A percentile compares a stretch with the other conserved stretches of the same genome.
Evolutionary conservation across 352 stramenopile species (phyloP).

Genomic region (Phytophthora pisi): DNA sequence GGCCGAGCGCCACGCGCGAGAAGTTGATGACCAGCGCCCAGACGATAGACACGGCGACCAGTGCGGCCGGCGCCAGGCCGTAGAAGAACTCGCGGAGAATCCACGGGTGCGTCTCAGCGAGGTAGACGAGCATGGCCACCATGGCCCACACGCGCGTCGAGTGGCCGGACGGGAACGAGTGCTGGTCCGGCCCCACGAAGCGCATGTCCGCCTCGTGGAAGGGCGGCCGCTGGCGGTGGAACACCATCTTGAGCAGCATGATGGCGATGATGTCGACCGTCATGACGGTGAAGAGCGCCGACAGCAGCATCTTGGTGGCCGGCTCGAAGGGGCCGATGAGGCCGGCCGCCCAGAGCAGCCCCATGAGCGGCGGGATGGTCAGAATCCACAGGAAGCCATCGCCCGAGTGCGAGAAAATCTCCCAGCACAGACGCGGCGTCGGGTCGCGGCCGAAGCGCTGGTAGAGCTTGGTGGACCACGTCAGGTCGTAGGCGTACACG

Average conservation of each 20-base stretch:
- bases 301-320: slow-evolving; percentile 46
- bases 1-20: slow-evolving; percentile 78
- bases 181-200: slow-evolving; percentile 84
- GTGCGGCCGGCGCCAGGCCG: slow-evolving; percentile 38
- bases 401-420: slow-evolving; percentile 81
- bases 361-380: slow-evolving; percentile 47
- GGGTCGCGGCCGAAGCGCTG: slow-evolving; percentile 62
- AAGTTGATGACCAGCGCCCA: slow-evolving; percentile 81
- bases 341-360: slow-evolving; percentile 39
- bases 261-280: slow-evolving; percentile 79
- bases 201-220: slow-evolving; percentile 75
- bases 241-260: slow-evolving; percentile 77
- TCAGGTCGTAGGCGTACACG: slow-evolving; percentile 80
- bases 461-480: slow-evolving; percentile 70
- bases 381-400: slow-evolving; percentile 82
- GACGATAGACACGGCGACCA: slow-evolving; percentile 48
- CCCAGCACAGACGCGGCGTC: slow-evolving; percentile 60
- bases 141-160: slow-evolving; percentile 79
- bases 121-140: slow-evolving; percentile 64
- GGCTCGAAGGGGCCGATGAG: slow-evolving; percentile 39
- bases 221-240: slow-evolving; percentile 74
- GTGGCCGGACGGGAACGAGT: slow-evolving; percentile 88
- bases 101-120: slow-evolving; percentile 53
- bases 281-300: slow-evolving; percentile 45
- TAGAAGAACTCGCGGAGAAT: slow-evolving; percentile 62